Evolutionary conservation across 495 filamentous ascomycete species (phyloP).

Genomic region (Penicillium cosmopolitanum): DNA sequence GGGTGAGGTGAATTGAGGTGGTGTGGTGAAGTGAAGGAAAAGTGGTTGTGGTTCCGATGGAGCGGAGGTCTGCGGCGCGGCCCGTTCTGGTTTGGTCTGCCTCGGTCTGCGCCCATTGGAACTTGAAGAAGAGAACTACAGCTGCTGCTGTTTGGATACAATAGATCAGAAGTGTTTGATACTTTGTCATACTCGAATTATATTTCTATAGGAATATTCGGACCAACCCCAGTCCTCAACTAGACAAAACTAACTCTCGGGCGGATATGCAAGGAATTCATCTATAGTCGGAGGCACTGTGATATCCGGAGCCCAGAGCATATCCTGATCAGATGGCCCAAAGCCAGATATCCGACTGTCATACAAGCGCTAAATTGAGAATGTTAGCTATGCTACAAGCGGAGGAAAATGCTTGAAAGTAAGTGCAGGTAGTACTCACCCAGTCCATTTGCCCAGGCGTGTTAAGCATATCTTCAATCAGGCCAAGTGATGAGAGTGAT

Average conservation of each 20-base stretch:
- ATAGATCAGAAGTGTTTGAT: too few species aligned
- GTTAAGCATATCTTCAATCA: slow-evolving; percentile 59
- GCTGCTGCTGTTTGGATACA: neutral
- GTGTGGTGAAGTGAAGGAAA: slow-evolving; percentile 2
- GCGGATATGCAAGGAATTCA: slow-evolving; percentile 10
- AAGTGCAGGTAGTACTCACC: slow-evolving; percentile 52
- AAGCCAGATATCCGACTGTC: slow-evolving; percentile 25
- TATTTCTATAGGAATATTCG: neutral
- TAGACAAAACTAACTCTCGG: neutral
- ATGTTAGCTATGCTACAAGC: slow-evolving; percentile 2
- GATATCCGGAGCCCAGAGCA: slow-evolving; percentile 17
- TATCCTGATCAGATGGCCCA: slow-evolving; percentile 19
- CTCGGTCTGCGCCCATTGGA: too few species aligned
- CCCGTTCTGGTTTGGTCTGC: too few species aligned
- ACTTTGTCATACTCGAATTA: neutral
- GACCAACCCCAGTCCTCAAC: neutral
- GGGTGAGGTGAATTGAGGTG: neutral
- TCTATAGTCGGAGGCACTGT: neutral
- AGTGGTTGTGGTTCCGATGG: neutral
- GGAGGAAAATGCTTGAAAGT: neutral
- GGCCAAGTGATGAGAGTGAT: slow-evolving; percentile 44
- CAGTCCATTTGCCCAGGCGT: slow-evolving; percentile 67
- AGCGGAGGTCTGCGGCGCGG: too few species aligned
- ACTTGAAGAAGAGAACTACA: neutral
- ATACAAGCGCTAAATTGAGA: slow-evolving; percentile 24